phyloP scores from a whole-genome alignment of 805 yeast species.

The Candida germanica region DNA sequence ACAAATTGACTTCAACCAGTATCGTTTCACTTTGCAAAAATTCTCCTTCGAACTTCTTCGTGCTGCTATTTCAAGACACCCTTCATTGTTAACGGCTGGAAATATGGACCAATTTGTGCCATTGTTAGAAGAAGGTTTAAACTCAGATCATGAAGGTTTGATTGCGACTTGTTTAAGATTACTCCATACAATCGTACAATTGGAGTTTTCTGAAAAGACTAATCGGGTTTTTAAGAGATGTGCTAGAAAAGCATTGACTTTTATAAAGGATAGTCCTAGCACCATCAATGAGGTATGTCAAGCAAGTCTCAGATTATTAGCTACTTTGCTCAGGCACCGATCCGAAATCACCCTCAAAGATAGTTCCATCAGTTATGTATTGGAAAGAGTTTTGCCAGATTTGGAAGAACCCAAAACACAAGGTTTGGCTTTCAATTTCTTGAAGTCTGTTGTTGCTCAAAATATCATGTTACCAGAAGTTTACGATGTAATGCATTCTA shows the following conservation, averaged over 20 bases:
- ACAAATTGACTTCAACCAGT: slow-evolving; percentile 54
- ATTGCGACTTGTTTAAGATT: slow-evolving; percentile 64
- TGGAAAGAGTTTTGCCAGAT: slow-evolving; percentile 77
- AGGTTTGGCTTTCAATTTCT: slow-evolving; percentile 80
- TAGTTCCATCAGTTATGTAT: slow-evolving; percentile 66
- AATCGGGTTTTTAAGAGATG: slow-evolving; percentile 53
- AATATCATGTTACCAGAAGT: slow-evolving; percentile 81
- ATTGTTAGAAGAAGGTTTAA: slow-evolving; percentile 55
- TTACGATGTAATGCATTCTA: slow-evolving; percentile 81
- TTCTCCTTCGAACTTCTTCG: slow-evolving; percentile 76
- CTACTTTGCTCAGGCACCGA: slow-evolving; percentile 69
- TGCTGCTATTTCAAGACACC: slow-evolving; percentile 64
- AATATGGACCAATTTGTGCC: slow-evolving; percentile 76
- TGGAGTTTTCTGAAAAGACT: slow-evolving; percentile 59
- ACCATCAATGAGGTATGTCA: slow-evolving; percentile 81
- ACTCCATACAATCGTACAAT: slow-evolving; percentile 53
- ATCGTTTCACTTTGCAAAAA: slow-evolving; percentile 61
- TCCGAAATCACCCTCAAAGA: slow-evolving; percentile 64
- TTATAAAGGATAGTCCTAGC: slow-evolving; percentile 72
- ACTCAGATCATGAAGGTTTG: slow-evolving; percentile 75
- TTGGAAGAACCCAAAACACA: slow-evolving; percentile 86
- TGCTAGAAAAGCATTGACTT: slow-evolving; percentile 56
- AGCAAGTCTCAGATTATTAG: slow-evolving; percentile 67
- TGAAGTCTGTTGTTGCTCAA: slow-evolving; percentile 72
- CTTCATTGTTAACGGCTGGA: slow-evolving; percentile 52